These are phyloP conservation scores for Collybia nuda DNA, from an alignment of 768 basidiomycete species.

Conservation along the genomic window DNA sequence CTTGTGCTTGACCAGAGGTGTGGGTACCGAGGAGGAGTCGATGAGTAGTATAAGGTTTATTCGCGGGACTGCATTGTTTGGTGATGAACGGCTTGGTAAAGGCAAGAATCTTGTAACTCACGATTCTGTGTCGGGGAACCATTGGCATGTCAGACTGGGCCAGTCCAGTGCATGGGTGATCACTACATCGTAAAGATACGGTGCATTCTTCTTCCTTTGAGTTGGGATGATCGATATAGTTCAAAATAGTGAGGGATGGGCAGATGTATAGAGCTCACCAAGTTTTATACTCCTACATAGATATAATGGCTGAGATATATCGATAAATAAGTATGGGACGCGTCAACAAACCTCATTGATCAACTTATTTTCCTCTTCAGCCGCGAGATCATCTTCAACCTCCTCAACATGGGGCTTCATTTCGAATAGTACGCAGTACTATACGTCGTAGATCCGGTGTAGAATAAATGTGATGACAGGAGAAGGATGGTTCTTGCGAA, in stretches of 20 bases:
- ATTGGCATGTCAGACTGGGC: conserved; percentile 97
- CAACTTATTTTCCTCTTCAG: conserved; percentile 85
- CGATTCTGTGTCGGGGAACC: conserved; percentile 98
- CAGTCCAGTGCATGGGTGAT: conserved; percentile 98
- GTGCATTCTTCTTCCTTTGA: conserved; percentile 92
- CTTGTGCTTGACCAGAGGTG: conserved; percentile 91
- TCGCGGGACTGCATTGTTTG: conserved; percentile 60
- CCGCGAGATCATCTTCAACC: conserved; percentile 75
- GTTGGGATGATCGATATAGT: no score
- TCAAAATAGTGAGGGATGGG: no score
- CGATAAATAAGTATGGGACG: conserved; percentile 8
- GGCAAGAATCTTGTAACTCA: conserved; percentile 36
- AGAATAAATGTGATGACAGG: background rate
- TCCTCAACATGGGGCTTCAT: conserved; percentile 63
- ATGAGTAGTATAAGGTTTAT: conserved; percentile 94
- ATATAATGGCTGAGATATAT: background rate
- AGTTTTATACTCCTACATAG: conserved; percentile 76
- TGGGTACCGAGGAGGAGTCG: conserved; percentile 95
- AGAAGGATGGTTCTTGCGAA: background rate
- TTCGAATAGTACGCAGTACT: background rate
- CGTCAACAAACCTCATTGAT: conserved; percentile 72
- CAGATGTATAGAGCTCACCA: conserved; percentile 46
- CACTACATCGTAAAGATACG: conserved; percentile 96
- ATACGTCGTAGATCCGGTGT: background rate
- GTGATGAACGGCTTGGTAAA: background rate